Conservation (phyloP, 78 protist species). For the Protostelium mycophagum region DNA sequence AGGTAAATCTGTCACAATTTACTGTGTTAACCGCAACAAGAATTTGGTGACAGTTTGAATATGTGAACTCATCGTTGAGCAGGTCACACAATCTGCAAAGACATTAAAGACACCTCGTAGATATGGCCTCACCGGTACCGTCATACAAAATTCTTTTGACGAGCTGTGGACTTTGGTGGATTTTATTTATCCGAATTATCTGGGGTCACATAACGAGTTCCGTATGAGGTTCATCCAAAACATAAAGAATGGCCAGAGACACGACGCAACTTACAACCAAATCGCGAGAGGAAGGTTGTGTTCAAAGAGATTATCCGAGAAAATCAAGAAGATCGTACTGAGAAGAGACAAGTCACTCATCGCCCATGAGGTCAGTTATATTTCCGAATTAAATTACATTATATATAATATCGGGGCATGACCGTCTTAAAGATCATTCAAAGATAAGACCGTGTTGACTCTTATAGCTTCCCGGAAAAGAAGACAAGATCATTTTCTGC, state of each 20-base stretch:
- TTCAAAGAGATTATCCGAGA: background rate
- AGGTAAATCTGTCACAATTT: background rate
- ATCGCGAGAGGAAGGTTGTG: background rate
- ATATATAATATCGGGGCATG: too few species aligned
- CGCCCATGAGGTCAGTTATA: background rate
- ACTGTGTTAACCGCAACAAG: background rate
- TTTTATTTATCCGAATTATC: background rate
- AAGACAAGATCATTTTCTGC: conserved; percentile 5
- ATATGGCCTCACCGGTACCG: conserved; percentile 7
- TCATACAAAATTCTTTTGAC: conserved; percentile 7
- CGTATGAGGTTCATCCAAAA: background rate
- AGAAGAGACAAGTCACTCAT: conserved; percentile 4
- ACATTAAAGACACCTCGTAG: background rate
- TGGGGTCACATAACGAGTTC: background rate
- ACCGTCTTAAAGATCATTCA: background rate
- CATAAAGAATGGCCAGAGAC: conserved; percentile 5
- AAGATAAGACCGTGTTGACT: background rate
- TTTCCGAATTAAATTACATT: too few species aligned
- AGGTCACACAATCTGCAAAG: background rate
- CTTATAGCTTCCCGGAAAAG: conserved; percentile 9
- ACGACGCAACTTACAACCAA: background rate
- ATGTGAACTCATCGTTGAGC: too few species aligned
- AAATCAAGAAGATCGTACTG: conserved; percentile 3
- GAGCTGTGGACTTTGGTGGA: conserved; percentile 1
- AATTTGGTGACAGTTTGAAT: background rate